phyloP scores from a whole-genome alignment of 805 yeast species.

The Ogataea polymorpha region DNA sequence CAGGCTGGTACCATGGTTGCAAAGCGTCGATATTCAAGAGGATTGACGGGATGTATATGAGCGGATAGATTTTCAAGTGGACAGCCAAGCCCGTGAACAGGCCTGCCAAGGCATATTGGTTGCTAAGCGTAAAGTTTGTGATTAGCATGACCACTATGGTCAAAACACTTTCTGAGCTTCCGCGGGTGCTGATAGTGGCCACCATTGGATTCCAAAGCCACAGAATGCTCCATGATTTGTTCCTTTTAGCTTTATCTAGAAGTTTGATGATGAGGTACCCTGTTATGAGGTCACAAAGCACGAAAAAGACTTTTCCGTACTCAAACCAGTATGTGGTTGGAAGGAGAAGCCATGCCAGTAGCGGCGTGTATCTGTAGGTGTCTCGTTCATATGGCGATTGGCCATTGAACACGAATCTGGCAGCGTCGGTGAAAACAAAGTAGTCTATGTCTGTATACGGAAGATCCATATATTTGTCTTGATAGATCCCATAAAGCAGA shows the following conservation, averaged over 20 bases:
- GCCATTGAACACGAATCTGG: slow-evolving; percentile 56
- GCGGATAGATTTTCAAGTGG: slow-evolving; percentile 90
- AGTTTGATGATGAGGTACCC: slow-evolving; percentile 58
- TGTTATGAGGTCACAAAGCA: slow-evolving; percentile 74
- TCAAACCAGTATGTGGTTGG: slow-evolving; percentile 63
- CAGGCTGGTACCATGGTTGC: slow-evolving; percentile 34
- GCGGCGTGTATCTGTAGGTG: slow-evolving; percentile 91
- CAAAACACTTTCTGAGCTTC: slow-evolving; percentile 86
- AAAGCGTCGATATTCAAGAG: slow-evolving; percentile 36
- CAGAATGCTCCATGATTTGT: slow-evolving; percentile 31
- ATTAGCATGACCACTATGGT: slow-evolving; percentile 70
- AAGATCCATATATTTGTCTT: slow-evolving; percentile 74
- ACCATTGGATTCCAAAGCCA: slow-evolving; percentile 98
- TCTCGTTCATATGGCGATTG: slow-evolving; percentile 77
- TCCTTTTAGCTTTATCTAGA: slow-evolving; percentile 25
- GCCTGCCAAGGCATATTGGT: slow-evolving; percentile 37
- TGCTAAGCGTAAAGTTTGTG: slow-evolving; percentile 44
- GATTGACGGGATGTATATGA: slow-evolving; percentile 79
- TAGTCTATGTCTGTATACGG: slow-evolving; percentile 95
- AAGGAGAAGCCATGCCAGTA: slow-evolving; percentile 75
- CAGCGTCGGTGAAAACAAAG: slow-evolving; percentile 90
- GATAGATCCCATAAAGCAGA: slow-evolving; percentile 77
- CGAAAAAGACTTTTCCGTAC: slow-evolving; percentile 79
- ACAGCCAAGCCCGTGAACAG: slow-evolving; percentile 69
- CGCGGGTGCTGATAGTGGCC: slow-evolving; percentile 85